A percentile compares a stretch with the other conserved stretches of the same genome.
Conservation (phyloP, 2,329 filamentous ascomycete genomes). For the Trichophyton mentagrophytes region DNA sequence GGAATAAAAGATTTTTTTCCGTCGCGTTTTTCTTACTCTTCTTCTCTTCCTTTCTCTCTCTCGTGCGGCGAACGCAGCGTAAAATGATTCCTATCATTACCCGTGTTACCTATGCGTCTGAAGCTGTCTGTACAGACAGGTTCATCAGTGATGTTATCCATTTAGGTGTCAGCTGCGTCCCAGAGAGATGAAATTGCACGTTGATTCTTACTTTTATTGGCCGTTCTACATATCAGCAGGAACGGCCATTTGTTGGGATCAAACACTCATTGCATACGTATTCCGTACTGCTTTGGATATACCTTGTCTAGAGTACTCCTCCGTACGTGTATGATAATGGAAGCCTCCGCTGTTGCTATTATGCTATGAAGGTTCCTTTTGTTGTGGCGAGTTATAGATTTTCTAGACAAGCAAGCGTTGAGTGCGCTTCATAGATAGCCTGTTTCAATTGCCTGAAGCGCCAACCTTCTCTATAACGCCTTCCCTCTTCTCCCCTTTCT, state of each 20-base stretch:
- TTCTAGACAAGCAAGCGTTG: neutral
- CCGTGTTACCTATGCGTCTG: constrained; percentile 68
- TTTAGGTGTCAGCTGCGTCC: constrained; percentile 66
- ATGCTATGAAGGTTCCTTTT: neutral
- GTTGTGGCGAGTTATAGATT: neutral
- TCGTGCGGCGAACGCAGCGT: constrained; percentile 68
- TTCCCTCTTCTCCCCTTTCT: constrained; percentile 79
- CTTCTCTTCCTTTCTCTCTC: constrained; percentile 46
- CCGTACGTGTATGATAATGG: neutral
- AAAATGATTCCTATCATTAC: constrained; percentile 39
- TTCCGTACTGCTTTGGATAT: neutral
- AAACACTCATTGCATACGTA: constrained; percentile 35
- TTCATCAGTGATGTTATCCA: constrained; percentile 36
- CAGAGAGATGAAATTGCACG: constrained; percentile 68
- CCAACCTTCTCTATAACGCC: constrained; percentile 93
- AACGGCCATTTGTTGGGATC: constrained; percentile 41
- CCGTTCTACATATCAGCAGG: constrained; percentile 27
- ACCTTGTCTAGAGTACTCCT: neutral
- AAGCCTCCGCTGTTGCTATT: neutral
- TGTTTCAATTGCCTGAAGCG: constrained; percentile 50
- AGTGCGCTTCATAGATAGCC: neutral
- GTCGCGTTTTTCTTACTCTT: constrained; percentile 13
- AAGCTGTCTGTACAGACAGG: constrained; percentile 21
- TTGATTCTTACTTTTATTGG: constrained; percentile 42
- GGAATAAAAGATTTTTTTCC: constrained; percentile 2